phyloP scores from a whole-genome alignment of 345 rosid genomes.

The Linum tenue region DNA sequence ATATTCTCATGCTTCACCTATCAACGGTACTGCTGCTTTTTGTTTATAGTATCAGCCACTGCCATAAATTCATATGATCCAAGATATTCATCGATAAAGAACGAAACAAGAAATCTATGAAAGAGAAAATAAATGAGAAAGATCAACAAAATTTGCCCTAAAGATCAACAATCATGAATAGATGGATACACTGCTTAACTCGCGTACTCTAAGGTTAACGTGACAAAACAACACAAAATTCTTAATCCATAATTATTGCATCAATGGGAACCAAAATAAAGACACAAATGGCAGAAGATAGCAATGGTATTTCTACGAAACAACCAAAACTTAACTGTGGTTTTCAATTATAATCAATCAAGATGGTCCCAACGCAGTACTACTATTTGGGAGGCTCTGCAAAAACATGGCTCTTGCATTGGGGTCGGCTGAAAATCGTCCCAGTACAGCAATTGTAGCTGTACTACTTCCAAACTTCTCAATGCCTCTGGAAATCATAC shows the following conservation, averaged over 20 bases:
- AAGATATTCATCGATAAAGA: too few species aligned
- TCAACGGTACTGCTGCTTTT: too few species aligned
- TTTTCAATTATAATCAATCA: not conserved
- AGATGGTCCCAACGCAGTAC: slow-evolving; percentile 17
- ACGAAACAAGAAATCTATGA: too few species aligned
- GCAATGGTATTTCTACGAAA: not conserved
- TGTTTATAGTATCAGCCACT: too few species aligned
- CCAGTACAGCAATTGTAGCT: slow-evolving; percentile 67
- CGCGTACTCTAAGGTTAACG: too few species aligned
- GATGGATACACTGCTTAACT: too few species aligned
- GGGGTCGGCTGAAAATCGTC: slow-evolving; percentile 57
- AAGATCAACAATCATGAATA: too few species aligned
- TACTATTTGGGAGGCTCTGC: slow-evolving; percentile 39
- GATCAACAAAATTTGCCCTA: too few species aligned
- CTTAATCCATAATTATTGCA: not conserved
- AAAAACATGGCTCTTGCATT: slow-evolving; percentile 49
- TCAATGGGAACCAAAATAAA: not conserved
- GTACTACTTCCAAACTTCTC: slow-evolving; percentile 91
- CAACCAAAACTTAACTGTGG: not conserved
- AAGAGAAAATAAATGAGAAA: too few species aligned
- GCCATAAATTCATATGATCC: too few species aligned
- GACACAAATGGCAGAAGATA: not conserved
- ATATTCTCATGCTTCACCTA: too few species aligned
- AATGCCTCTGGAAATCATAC: slow-evolving; percentile 94
- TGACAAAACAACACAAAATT: not conserved